Conservation (phyloP, 371 early-diverging fungal genomes). For the Circinella umbellata region DNA sequence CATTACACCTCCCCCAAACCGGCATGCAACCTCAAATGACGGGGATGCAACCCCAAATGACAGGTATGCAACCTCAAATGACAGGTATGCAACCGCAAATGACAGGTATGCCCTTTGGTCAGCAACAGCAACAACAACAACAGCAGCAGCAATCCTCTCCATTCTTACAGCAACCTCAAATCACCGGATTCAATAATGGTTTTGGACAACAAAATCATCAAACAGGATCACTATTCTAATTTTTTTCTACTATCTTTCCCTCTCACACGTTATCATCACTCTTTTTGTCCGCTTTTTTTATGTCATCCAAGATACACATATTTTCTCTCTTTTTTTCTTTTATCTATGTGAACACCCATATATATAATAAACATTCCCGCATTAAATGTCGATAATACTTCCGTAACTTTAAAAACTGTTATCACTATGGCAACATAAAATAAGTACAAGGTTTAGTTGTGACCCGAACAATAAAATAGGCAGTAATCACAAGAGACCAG, state of each 20-base stretch:
- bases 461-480: no score
- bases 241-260: not conserved
- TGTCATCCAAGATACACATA: not conserved
- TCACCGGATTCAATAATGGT: constrained; percentile 6
- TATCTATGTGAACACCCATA: constrained; percentile 2
- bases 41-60: constrained; percentile 5
- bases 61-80: not conserved
- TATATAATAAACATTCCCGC: constrained; percentile 2
- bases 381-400: not conserved
- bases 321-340: not conserved
- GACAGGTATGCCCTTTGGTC: constrained; percentile 6
- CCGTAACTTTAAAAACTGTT: not conserved
- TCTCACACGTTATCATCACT: not conserved
- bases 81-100: constrained; percentile 10
- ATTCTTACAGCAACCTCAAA: constrained; percentile 6
- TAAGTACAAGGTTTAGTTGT: no score
- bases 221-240: constrained; percentile 7
- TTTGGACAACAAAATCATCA: constrained; percentile 8
- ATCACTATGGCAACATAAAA: no score
- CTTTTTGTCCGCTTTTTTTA: not conserved
- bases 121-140: not conserved
- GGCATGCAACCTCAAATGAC: constrained; percentile 9
- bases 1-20: not conserved
- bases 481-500: no score
- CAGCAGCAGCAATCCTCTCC: not conserved